Evolutionary conservation across 2,329 filamentous ascomycete species (phyloP), one percentile per base, ranked within the genome.

Genomic region (Sordariomycetes sp.): DNA sequence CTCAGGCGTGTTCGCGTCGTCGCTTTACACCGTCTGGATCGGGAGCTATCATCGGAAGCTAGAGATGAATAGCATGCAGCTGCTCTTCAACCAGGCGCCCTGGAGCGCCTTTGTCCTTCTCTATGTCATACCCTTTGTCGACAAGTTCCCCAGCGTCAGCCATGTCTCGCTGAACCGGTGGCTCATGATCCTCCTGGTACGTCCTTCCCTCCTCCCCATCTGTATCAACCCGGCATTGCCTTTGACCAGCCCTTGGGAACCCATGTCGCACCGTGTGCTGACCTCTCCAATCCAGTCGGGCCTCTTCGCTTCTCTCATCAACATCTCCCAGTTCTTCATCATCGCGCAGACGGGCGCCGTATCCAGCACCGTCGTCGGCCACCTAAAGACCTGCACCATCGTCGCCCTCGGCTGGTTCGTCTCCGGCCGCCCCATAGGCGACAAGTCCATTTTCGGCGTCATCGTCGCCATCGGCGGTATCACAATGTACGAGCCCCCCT

Each of bases 11-110:
- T 75, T 85, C 56, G 82, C 82, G 17, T 85, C 81, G 35, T 82
- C 82, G 1, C 68, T 87, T 17, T 87, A 87, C 67, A 87, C 84
- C 0, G 79, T 87, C 59, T 86, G 82, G 81, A 85, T 87, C 64
- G 76, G 79, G 55, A 78, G 76, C 64, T 86, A 83, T 65, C 81
- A 86, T 66, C 77, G 80, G 60, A 84, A 80, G 67, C 74, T 86
- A 24, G 75, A 82, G 60, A 81, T 86, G 71, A 79, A 77, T 61
- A 86, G 82, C 68, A 84, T 85, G 77, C 85, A 87, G 70, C 71
- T 88, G 35, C 74, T 88, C 12, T 81, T 81, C 69, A 86, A 85
- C 67, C 84, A 87, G 68, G 81, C 84, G 1, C 82, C 84, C 1
- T 71, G 85, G 2, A 80, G 82, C 24, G 77, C 79, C 1, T 74